These are phyloP conservation scores for Iberis pinnata DNA, from an alignment of 345 rosid species.

Conservation along the genomic window DNA sequence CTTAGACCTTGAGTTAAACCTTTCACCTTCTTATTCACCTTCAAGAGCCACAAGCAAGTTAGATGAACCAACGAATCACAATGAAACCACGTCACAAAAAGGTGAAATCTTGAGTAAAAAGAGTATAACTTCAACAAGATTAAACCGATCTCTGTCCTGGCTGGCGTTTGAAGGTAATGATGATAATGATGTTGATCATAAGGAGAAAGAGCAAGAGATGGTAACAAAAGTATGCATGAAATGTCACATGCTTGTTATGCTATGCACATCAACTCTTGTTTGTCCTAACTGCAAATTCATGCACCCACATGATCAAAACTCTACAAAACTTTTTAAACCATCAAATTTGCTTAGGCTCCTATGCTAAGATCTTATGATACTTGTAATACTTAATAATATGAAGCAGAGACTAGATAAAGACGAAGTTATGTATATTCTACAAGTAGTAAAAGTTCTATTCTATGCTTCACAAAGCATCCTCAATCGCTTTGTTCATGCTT, in stretches of 20 bases:
- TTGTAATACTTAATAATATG: slow-evolving; percentile 15
- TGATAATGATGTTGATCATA: slow-evolving; percentile 21
- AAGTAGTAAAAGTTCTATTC: too few relatives aligned
- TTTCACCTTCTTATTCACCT: slow-evolving; percentile 40
- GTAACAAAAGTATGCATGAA: slow-evolving; percentile 63
- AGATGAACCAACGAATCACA: slow-evolving; percentile 14
- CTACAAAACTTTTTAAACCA: slow-evolving; percentile 41
- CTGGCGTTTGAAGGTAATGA: slow-evolving; percentile 33
- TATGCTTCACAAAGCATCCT: too few relatives aligned
- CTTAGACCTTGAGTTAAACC: slow-evolving; percentile 73
- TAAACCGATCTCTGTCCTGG: slow-evolving; percentile 43
- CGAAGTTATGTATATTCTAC: slow-evolving; percentile 26
- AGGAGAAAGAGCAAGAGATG: slow-evolving; percentile 49
- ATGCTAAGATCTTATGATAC: slow-evolving; percentile 29
- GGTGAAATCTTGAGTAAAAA: slow-evolving; percentile 23
- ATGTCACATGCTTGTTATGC: slow-evolving; percentile 87
- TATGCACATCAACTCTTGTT: slow-evolving; percentile 58
- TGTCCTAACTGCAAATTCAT: slow-evolving; percentile 95
- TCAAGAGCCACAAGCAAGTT: slow-evolving; percentile 10
- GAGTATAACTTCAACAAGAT: slow-evolving; percentile 15
- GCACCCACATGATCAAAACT: slow-evolving; percentile 55
- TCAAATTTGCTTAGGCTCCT: slow-evolving; percentile 45
- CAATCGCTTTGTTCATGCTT: not conserved
- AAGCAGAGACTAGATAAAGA: slow-evolving; percentile 19
- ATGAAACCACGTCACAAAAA: slow-evolving; percentile 9